Evolutionary conservation across 371 early-diverging fungal genomes (phyloP).

Genomic region (Cokeromyces recurvatus): DNA sequence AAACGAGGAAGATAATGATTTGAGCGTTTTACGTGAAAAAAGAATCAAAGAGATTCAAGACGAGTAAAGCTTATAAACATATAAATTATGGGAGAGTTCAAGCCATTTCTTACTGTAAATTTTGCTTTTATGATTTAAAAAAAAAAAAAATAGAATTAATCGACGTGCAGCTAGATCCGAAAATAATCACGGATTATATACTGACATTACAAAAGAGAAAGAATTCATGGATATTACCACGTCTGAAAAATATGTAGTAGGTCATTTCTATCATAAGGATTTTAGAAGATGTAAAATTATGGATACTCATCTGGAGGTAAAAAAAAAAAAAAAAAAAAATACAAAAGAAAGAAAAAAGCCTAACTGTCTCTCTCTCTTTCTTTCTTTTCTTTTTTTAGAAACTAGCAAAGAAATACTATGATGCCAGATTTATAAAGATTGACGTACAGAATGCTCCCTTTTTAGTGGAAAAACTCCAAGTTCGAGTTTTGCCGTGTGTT

Average conservation of each 20-base stretch:
- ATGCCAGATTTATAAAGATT: constrained; percentile 84
- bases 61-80: too few species aligned
- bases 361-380: too few species aligned
- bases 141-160: constrained; percentile 37
- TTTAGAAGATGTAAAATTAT: constrained; percentile 93
- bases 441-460: constrained; percentile 89
- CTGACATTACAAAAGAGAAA: constrained; percentile 78
- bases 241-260: constrained; percentile 65
- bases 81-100: not conserved
- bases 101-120: too few species aligned
- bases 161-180: constrained; percentile 61
- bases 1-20: constrained; percentile 52
- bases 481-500: constrained; percentile 90
- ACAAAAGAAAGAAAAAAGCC: too few species aligned
- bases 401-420: constrained; percentile 77
- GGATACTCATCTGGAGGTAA: constrained; percentile 82
- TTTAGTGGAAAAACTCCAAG: constrained; percentile 82
- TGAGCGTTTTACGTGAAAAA: constrained; percentile 51
- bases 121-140: too few species aligned
- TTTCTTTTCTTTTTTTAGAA: constrained; percentile 5
- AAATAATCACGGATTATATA: constrained; percentile 76
- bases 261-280: constrained; percentile 90
- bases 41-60: constrained; percentile 59
- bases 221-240: constrained; percentile 84
- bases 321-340: too few species aligned